Percentiles rank a stretch among this genome's conserved stretches.
These are phyloP conservation scores for Pelargonium fulgidum DNA, from an alignment of 441 rosid genomes.

Conservation along the genomic window DNA sequence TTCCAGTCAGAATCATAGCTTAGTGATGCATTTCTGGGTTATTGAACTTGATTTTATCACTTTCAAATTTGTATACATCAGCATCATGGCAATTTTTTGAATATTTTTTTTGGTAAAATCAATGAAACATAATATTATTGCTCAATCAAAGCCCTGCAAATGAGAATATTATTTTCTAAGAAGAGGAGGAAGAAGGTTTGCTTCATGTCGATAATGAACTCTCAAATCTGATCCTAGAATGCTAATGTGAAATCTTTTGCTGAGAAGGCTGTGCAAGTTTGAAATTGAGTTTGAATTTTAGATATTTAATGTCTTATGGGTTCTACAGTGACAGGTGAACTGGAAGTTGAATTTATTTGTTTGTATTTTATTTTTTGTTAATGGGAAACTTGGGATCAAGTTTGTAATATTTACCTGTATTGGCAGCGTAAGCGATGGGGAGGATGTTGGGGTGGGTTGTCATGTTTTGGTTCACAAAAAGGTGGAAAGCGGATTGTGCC, in stretches of 20 bases:
- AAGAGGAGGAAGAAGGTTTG: not conserved
- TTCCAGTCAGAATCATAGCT: not conserved
- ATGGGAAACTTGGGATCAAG: constrained; percentile 5
- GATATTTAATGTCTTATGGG: too few relatives aligned
- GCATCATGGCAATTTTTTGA: not conserved
- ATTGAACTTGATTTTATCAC: not conserved
- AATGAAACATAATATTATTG: not conserved
- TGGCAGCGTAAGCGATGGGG: constrained; percentile 88
- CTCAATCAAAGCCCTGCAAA: not conserved
- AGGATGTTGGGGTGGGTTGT: constrained; percentile 70
- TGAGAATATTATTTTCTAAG: not conserved
- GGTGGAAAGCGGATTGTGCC: constrained; percentile 91
- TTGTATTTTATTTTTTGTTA: not conserved
- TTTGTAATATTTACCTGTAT: constrained; percentile 18
- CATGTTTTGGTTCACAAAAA: constrained; percentile 79
- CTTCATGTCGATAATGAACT: not conserved
- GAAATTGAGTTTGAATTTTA: not conserved
- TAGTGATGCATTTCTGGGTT: not conserved
- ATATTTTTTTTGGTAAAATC: not conserved
- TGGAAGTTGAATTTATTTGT: not conserved
- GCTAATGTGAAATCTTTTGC: not conserved
- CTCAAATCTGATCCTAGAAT: not conserved
- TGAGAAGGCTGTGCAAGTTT: constrained; percentile 2
- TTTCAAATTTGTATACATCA: not conserved
- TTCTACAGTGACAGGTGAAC: not conserved